These are phyloP conservation scores for Penicillium sp. DNA, from an alignment of 2,329 filamentous ascomycete species.

Conservation along the genomic window DNA sequence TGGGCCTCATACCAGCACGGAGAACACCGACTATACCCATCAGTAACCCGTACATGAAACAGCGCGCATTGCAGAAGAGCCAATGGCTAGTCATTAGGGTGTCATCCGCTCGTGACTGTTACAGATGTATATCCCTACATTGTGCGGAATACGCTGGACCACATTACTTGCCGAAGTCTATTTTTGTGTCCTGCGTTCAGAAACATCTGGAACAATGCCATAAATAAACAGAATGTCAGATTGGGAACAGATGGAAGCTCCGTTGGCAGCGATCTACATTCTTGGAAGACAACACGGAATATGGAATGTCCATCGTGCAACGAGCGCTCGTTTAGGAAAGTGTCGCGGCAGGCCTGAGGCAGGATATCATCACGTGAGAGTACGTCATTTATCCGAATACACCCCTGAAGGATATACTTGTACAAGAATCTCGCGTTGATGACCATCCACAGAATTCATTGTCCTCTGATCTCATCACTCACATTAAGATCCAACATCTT, in stretches of 20 bases:
- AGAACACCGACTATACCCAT: no score
- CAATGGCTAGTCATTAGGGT: not conserved
- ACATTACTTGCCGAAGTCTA: not conserved
- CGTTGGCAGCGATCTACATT: conserved; percentile 3
- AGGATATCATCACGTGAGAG: rapidly evolving
- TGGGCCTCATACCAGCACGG: no score
- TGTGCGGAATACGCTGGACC: not conserved
- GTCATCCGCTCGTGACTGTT: not conserved
- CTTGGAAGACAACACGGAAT: not conserved
- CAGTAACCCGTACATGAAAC: no score
- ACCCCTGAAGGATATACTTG: not conserved
- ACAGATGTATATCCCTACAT: not conserved
- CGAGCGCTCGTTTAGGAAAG: not conserved
- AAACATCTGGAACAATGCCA: not conserved
- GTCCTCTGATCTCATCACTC: not conserved
- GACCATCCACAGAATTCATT: not conserved
- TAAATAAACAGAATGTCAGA: not conserved
- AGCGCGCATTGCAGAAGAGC: not conserved
- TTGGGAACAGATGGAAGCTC: not conserved
- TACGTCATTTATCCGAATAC: not conserved
- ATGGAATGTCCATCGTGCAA: not conserved
- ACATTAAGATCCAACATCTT: not conserved
- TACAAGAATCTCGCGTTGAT: not conserved
- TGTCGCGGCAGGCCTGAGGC: not conserved
- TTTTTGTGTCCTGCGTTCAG: not conserved